Evolutionary conservation across 2,329 filamentous ascomycete genomes (phyloP), one percentile per base, ranked within the genome.

Genomic region (Albifimbria verrucaria): DNA sequence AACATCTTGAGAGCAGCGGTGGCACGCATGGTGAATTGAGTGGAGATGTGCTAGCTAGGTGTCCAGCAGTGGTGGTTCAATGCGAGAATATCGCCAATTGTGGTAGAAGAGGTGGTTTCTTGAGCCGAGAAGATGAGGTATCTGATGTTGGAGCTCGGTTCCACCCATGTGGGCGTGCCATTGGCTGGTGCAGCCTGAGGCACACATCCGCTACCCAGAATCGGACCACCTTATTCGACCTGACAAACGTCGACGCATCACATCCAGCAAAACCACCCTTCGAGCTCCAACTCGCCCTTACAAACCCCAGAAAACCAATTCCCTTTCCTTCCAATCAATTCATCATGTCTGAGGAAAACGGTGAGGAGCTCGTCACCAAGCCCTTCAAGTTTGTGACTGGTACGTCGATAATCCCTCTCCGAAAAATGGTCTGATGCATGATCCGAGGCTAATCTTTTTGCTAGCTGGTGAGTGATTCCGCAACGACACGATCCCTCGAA

Each of bases 341-440:
- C 83, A 92, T 78, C 67, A 99, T 99, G 93, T 88, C 92, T 74
- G 90, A 95, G 69, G 90, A 90, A 72, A 87, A 90, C 70, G 81
- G 85, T 71, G 68, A 75, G 67, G 89, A 96, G 76, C 82, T 82
- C 76, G 81, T 83, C 65, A 97, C 92, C 79, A 99, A 97, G 87
- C 95, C 95, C 77, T 99, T 99, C 89, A 99, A 99, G 89, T 97
- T 97, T 81, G 94, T 97, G 72, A 97, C 93, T 80, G 93, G 92
- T 96, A 85, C 76, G 90, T 55, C 54, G 61, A 69, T 70, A 68
- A 69, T 68, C 66, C 68, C 69, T 68, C 68, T 65, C 32, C 57
- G 49, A 65, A 61, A 68, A 68, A 69, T 68, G 66, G 65, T 63
- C 65, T 67, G 65, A 69, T 68, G 54, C 55, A 62, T 52, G n/a